phyloP scores from a whole-genome alignment of 2,329 filamentous ascomycete genomes.

The Aspergillus jensenii region DNA sequence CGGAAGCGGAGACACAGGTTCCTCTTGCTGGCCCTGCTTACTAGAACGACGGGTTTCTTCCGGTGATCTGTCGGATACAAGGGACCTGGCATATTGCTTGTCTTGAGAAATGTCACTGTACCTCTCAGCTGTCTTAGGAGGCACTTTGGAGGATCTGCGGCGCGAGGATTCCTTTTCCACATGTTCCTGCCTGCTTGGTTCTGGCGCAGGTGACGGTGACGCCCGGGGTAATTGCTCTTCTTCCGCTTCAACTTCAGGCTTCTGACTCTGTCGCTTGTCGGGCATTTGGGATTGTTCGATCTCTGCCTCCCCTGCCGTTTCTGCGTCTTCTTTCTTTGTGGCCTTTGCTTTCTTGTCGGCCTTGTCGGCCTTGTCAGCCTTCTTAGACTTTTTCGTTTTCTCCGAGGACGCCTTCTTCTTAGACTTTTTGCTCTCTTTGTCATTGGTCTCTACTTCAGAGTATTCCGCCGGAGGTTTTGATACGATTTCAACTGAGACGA shows the following conservation, averaged over 20 bases:
- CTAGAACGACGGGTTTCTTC: conserved; percentile 7
- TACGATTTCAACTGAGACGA: conserved; percentile 30
- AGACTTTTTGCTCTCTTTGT: conserved; percentile 24
- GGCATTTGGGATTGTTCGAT: conserved; percentile 11
- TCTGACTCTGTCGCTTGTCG: not conserved
- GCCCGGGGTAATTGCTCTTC: conserved; percentile 15
- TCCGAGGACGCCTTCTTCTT: conserved; percentile 22
- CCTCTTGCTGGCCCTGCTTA: conserved; percentile 12
- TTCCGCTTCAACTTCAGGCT: conserved; percentile 4
- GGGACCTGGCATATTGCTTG: conserved; percentile 32
- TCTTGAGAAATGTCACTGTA: conserved; percentile 40
- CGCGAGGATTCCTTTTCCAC: conserved; percentile 17
- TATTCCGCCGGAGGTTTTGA: conserved; percentile 32
- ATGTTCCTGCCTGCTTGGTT: conserved; percentile 22
- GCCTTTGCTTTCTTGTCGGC: conserved; percentile 16
- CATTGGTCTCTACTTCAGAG: conserved; percentile 23
- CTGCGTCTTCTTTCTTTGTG: conserved; percentile 8
- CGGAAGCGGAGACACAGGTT: conserved; percentile 28
- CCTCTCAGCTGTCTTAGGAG: conserved; percentile 37
- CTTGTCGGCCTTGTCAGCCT: conserved; percentile 24
- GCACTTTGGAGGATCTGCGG: conserved; percentile 28
- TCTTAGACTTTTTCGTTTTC: conserved; percentile 30
- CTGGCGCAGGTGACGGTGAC: conserved; percentile 12
- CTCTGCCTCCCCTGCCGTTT: conserved; percentile 35
- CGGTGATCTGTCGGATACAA: conserved; percentile 22